Evolutionary conservation across 352 stramenopile genomes (phyloP).

Genomic region (Globisporangium nunn): DNA sequence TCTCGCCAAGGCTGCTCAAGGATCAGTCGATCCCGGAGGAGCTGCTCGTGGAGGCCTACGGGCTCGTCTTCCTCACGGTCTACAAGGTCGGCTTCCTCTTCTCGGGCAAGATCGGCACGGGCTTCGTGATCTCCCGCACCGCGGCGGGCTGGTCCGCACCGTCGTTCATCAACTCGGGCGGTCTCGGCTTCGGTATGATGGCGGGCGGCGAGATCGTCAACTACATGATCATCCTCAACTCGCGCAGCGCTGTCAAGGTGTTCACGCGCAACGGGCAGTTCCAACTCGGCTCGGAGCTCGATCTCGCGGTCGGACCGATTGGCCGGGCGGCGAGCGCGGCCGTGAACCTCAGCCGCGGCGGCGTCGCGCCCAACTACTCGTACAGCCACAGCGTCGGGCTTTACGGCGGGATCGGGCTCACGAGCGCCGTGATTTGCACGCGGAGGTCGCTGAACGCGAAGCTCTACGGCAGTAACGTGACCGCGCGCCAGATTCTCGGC

Average conservation of each 20-base stretch:
- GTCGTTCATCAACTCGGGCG: slow-evolving; percentile 61
- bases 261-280: slow-evolving; percentile 76
- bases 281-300: slow-evolving; percentile 65
- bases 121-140: slow-evolving; percentile 72
- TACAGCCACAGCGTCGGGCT: slow-evolving; percentile 74
- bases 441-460: slow-evolving; percentile 70
- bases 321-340: slow-evolving; percentile 56
- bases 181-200: slow-evolving; percentile 81
- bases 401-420: slow-evolving; percentile 66
- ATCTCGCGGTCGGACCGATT: slow-evolving; percentile 63
- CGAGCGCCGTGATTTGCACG: slow-evolving; percentile 63
- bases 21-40: slow-evolving; percentile 79
- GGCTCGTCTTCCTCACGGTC: slow-evolving; percentile 73
- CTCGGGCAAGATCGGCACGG: slow-evolving; percentile 70
- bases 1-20: slow-evolving; percentile 66
- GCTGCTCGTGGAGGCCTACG: slow-evolving; percentile 64
- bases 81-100: slow-evolving; percentile 80
- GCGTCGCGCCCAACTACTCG: slow-evolving; percentile 72
- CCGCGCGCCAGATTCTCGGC: slow-evolving; percentile 53
- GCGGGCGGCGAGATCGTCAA: slow-evolving; percentile 73
- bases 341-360: slow-evolving; percentile 49
- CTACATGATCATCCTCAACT: slow-evolving; percentile 80
- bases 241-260: slow-evolving; percentile 63
- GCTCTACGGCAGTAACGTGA: slow-evolving; percentile 57
- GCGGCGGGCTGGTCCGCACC: slow-evolving; percentile 66